These are phyloP conservation scores for Erigeron philadelphicus DNA, from an alignment of 140 eudicot genomes.

Conservation along the genomic window DNA sequence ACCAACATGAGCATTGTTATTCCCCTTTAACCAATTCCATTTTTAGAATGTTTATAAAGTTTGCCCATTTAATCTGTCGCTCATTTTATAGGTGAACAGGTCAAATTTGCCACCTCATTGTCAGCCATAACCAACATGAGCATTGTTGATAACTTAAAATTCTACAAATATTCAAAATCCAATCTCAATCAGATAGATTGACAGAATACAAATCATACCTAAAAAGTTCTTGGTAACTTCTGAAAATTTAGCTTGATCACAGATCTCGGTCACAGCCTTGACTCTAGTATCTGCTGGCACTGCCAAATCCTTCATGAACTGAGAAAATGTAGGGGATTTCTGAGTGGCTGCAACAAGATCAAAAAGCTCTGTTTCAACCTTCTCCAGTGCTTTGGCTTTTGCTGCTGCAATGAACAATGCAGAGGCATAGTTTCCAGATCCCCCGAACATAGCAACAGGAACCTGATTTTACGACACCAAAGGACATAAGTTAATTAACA, in stretches of 20 bases:
- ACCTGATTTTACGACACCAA: conserved; percentile 34
- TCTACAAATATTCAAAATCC: not conserved
- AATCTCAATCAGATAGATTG: not conserved
- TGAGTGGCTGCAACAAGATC: conserved; percentile 61
- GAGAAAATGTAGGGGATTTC: conserved; percentile 58
- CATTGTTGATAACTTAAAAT: not conserved
- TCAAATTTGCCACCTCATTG: not conserved
- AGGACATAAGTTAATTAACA: not conserved
- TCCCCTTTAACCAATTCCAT: not conserved
- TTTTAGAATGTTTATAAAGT: not conserved
- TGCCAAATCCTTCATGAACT: conserved; percentile 75
- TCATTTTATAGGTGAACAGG: not conserved
- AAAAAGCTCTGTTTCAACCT: conserved; percentile 74
- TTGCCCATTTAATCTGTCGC: not conserved
- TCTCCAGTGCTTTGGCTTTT: conserved; percentile 66
- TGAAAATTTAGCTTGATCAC: conserved; percentile 64
- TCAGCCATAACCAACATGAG: not conserved
- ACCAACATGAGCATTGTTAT: too few relatives aligned
- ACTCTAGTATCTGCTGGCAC: conserved; percentile 56
- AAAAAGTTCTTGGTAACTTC: conserved; percentile 68
- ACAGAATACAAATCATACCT: conserved; percentile 34
- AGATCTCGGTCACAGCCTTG: conserved; percentile 59
- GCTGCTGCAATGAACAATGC: conserved; percentile 74
- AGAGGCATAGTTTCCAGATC: conserved; percentile 77
- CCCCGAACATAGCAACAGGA: conserved; percentile 82